Conservation (phyloP, 192 early-diverging fungal genomes). For the Mortierella claussenii region DNA sequence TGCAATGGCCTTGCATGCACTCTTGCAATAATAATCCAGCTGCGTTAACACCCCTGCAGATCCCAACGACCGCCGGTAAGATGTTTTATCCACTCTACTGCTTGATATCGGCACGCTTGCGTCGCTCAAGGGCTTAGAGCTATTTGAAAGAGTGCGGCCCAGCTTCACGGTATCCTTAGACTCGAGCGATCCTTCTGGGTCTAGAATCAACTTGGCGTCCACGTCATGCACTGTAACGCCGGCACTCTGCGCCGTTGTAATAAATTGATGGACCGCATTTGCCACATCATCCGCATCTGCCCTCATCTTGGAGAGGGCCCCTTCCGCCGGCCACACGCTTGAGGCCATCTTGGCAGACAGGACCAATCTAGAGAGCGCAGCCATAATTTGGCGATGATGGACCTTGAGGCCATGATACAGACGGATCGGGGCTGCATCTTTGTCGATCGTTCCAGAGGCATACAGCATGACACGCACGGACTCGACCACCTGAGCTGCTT, state of each 20-base stretch:
- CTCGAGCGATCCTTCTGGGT: slow-evolving; percentile 18
- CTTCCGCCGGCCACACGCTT: slow-evolving; percentile 90
- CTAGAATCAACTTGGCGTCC: slow-evolving; percentile 53
- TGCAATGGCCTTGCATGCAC: slow-evolving; percentile 34
- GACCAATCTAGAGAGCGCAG: slow-evolving; percentile 83
- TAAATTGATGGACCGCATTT: slow-evolving; percentile 75
- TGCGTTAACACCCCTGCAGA: slow-evolving; percentile 37
- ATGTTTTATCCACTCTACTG: slow-evolving; percentile 8
- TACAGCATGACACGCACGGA: slow-evolving; percentile 88
- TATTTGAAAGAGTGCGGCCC: slow-evolving; percentile 8
- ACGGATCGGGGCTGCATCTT: slow-evolving; percentile 72
- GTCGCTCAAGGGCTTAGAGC: slow-evolving; percentile 13
- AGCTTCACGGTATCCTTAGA: slow-evolving; percentile 7
- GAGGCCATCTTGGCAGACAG: slow-evolving; percentile 85
- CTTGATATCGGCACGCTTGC: too few species aligned
- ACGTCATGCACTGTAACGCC: slow-evolving; percentile 47
- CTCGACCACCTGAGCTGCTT: slow-evolving; percentile 65
- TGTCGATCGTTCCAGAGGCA: slow-evolving; percentile 78
- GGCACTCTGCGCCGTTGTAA: slow-evolving; percentile 44
- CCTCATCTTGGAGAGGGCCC: slow-evolving; percentile 78
- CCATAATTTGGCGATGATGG: slow-evolving; percentile 82
- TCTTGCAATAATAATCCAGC: slow-evolving; percentile 55
- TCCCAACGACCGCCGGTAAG: background rate
- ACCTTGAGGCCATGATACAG: slow-evolving; percentile 71
- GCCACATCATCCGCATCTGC: slow-evolving; percentile 80